These are phyloP conservation scores for Rauvolfia tetraphylla DNA, from an alignment of 257 asterid genomes.

Conservation along the genomic window DNA sequence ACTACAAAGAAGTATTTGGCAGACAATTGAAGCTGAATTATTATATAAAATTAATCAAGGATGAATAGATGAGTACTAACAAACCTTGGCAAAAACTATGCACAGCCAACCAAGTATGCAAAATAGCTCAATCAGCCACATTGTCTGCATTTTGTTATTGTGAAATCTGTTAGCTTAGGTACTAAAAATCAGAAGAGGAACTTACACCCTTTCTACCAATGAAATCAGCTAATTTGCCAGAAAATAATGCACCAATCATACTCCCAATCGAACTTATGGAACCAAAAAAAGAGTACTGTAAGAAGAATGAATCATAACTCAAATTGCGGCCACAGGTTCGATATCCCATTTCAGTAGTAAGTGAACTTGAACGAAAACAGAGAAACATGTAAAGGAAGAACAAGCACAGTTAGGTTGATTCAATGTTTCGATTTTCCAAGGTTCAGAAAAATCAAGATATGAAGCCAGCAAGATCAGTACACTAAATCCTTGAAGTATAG, in stretches of 20 bases:
- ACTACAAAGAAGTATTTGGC: not conserved
- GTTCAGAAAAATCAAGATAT: no score
- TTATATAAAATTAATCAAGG: no score
- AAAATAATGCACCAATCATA: not conserved
- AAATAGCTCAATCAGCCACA: not conserved
- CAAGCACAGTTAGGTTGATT: no score
- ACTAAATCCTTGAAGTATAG: no score
- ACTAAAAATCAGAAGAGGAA: not conserved
- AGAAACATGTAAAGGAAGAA: no score
- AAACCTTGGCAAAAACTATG: not conserved
- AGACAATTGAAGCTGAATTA: not conserved
- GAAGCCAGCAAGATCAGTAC: no score
- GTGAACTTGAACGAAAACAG: no score
- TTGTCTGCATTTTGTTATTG: conserved; percentile 1
- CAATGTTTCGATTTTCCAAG: no score
- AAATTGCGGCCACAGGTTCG: no score
- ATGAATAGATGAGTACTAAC: not conserved
- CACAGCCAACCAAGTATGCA: not conserved
- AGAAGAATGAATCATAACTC: no score
- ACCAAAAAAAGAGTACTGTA: conserved; percentile 5
- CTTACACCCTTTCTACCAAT: conserved; percentile 7
- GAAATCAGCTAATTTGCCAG: not conserved
- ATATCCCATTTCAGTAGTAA: no score
- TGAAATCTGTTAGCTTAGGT: not conserved
- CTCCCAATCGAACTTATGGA: not conserved